A percentile compares a stretch with the other conserved stretches of the same genome.
Conservation (phyloP, 257 asterid genomes). For the Nicotiana paniculata region DNA sequence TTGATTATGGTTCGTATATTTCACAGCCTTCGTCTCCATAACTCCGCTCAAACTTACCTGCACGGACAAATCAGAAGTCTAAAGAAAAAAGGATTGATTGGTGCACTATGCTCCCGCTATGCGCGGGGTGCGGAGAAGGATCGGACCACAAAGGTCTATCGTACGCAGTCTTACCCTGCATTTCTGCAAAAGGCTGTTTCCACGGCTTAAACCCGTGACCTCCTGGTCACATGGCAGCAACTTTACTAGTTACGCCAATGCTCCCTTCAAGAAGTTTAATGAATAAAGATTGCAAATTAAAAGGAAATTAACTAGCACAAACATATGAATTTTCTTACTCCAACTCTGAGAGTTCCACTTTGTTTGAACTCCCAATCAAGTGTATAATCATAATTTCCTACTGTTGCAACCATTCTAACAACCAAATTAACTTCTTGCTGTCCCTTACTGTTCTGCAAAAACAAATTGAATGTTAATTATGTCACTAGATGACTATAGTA, state of each 20-base stretch:
- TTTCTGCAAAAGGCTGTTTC: too few species aligned
- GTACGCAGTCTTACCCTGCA: too few species aligned
- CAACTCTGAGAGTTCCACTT: conserved; percentile 58
- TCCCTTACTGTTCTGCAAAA: conserved; percentile 46
- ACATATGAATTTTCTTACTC: conserved; percentile 33
- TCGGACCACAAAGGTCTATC: too few species aligned
- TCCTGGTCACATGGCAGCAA: too few species aligned
- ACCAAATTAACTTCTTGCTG: conserved; percentile 48
- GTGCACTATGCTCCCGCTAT: too few species aligned
- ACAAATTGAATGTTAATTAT: background rate
- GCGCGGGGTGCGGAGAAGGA: too few species aligned
- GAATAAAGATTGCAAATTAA: background rate
- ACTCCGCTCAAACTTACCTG: conserved; percentile 58
- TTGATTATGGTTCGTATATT: conserved; percentile 20
- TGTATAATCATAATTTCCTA: conserved; percentile 65
- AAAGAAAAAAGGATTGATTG: too few species aligned
- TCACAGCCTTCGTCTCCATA: conserved; percentile 48
- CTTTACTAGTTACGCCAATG: too few species aligned
- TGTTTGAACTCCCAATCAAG: conserved; percentile 85
- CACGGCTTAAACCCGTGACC: too few species aligned
- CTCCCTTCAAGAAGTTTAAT: background rate
- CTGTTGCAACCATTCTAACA: conserved; percentile 70
- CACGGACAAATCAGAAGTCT: background rate
- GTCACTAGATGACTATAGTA: background rate
- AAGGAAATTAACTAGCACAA: background rate